Evolutionary conservation across 140 eudicot genomes (phyloP).

Genomic region (Cichorium intybus): DNA sequence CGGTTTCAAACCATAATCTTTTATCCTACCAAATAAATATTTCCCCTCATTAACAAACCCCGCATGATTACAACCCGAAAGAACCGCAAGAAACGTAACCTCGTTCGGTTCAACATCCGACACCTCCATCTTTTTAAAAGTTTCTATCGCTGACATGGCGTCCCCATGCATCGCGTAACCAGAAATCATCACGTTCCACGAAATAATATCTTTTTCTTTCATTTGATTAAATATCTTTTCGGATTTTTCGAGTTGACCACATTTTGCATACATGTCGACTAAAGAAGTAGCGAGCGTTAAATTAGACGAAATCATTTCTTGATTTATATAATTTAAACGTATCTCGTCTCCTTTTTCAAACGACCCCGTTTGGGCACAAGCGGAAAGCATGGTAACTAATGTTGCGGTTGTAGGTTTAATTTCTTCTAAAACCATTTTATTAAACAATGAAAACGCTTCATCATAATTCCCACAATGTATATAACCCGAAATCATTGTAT

Average conservation of each 20-base stretch:
- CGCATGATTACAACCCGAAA: slow-evolving; percentile 70
- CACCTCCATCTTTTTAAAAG: slow-evolving; percentile 46
- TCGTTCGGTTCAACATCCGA: slow-evolving; percentile 47
- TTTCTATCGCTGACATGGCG: slow-evolving; percentile 53
- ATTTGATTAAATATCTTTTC: slow-evolving; percentile 50
- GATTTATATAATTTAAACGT: slow-evolving; percentile 39
- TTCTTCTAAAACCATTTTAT: slow-evolving; percentile 53
- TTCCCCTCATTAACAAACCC: slow-evolving; percentile 78
- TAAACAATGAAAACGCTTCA: slow-evolving; percentile 55
- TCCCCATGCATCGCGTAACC: slow-evolving; percentile 74
- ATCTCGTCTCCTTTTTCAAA: slow-evolving; percentile 57
- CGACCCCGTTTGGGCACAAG: slow-evolving; percentile 58
- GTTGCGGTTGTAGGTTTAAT: slow-evolving; percentile 51
- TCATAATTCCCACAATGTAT: slow-evolving; percentile 33
- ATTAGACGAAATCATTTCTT: slow-evolving; percentile 32
- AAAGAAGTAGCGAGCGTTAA: slow-evolving; percentile 57
- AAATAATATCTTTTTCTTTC: slow-evolving; percentile 48
- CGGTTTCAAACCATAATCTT: slow-evolving; percentile 47
- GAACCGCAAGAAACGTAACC: slow-evolving; percentile 69
- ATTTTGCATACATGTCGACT: slow-evolving; percentile 76
- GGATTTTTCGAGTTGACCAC: slow-evolving; percentile 56
- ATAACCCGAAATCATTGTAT: slow-evolving; percentile 57
- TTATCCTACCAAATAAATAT: slow-evolving; percentile 48
- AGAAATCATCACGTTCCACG: slow-evolving; percentile 76
- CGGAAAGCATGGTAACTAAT: slow-evolving; percentile 49